Base-by-base conservation (phyloP, 2,329 filamentous ascomycete genomes). In the Lojkania enalia region DNA sequence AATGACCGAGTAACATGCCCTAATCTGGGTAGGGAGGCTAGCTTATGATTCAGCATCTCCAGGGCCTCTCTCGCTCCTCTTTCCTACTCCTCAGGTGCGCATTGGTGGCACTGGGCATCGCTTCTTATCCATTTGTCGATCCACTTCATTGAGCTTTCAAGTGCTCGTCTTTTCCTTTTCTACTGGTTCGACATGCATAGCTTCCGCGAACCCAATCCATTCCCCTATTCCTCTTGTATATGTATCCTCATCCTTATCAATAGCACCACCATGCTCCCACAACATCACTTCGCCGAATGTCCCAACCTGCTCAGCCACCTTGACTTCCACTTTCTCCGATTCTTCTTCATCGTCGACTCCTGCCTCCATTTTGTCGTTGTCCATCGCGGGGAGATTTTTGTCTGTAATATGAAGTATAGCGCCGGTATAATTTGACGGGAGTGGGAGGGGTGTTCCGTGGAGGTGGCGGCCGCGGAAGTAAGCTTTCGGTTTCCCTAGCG, bases 201-300 rank as follows among this genome's bases (percentile, higher is more conserved):
- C 77, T 53, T 85, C 81, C 9, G 90, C 82, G 65, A 91, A 82
- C 9, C 76, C 75, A 45, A 95, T 75, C 90, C 90, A 96, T 69
- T 96, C 90, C 54, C 85, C 80, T 32, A 95, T 73, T 0, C 86
- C 83, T 64, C 86, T 85, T 3, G 88, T 75, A 64, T 90, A 94
- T 1, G 80, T 75, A 69, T 96, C 89, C 4, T 72, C 72, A 20
- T 76, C 75, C 0, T 77, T 76, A 48, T 86, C 83, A 4, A 83
- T 83, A 38, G 81, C 58, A 1, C 73, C 69, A 55, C 94, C 90
- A 66, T 96, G 90, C 0, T 81, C 85, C 91, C 91, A 97, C n/a
- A 96, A 78, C 2, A 89, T 72, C 39, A 96, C 67, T 42, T 87
- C 77, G 5, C 90, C 82, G 63, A 96, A 96, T 13, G 77, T 77